Percentiles rank a stretch among this genome's conserved stretches.
Conservation (phyloP, 768 basidiomycete genomes). For the Grammothele lineata region DNA sequence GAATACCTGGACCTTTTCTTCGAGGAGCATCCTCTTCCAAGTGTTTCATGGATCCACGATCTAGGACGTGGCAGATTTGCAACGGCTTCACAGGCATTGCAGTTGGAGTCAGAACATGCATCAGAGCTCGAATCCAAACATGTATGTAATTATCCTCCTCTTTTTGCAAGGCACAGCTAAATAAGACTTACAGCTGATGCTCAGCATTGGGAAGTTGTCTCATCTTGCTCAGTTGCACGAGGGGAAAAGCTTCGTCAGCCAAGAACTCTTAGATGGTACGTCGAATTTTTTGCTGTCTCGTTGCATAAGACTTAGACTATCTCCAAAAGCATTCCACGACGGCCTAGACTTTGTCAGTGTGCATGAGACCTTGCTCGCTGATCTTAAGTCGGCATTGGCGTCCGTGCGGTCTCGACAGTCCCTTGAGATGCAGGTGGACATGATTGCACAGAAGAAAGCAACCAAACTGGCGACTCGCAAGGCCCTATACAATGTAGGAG, state of each 20-base stretch:
- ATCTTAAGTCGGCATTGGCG: conserved; percentile 50
- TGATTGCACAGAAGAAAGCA: conserved; percentile 54
- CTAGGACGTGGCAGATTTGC: conserved; percentile 65
- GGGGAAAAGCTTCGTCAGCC: conserved; percentile 39
- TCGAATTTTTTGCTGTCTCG: neutral
- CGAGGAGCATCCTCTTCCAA: conserved; percentile 47
- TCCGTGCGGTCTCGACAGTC: conserved; percentile 55
- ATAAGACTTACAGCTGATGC: conserved; percentile 60
- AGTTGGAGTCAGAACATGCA: conserved; percentile 55
- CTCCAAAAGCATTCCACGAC: conserved; percentile 63
- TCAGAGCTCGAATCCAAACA: conserved; percentile 67
- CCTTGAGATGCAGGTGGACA: conserved; percentile 65
- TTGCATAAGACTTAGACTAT: neutral
- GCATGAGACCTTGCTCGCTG: conserved; percentile 62
- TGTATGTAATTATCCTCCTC: conserved; percentile 40
- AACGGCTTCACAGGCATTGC: conserved; percentile 58
- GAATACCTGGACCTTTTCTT: conserved; percentile 74
- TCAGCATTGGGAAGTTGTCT: conserved; percentile 86
- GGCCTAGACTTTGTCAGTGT: conserved; percentile 84
- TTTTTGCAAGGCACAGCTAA: too few species aligned
- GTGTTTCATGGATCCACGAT: conserved; percentile 87
- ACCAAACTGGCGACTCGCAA: conserved; percentile 37
- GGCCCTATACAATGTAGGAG: conserved; percentile 48
- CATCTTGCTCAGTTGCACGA: conserved; percentile 64
- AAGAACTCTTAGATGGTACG: conserved; percentile 53